These are phyloP conservation scores for Myxozyma sirexii DNA, from an alignment of 805 yeast species.

Conservation along the genomic window DNA sequence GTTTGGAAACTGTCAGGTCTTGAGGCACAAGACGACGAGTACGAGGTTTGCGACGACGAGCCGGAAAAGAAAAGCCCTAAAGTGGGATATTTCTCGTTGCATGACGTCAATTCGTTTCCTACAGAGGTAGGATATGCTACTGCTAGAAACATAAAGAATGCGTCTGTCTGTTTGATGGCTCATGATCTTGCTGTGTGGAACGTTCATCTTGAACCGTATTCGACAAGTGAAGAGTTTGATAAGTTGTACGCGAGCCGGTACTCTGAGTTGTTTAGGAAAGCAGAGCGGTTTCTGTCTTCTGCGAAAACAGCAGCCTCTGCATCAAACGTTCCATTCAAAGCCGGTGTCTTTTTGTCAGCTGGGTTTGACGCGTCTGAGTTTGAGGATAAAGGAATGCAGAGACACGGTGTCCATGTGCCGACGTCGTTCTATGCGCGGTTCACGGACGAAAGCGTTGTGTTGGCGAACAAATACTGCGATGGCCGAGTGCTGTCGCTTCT, in stretches of 20 bases:
- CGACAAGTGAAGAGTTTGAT: conserved; percentile 65
- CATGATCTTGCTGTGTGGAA: conserved; percentile 84
- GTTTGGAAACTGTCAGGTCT: conserved; percentile 79
- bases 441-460: conserved; percentile 68
- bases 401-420: conserved; percentile 81
- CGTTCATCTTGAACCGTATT: conserved; percentile 72
- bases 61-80: conserved; percentile 49
- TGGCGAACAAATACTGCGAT: conserved; percentile 63
- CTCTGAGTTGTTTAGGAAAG: conserved; percentile 62
- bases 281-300: conserved; percentile 59
- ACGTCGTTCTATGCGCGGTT: conserved; percentile 74
- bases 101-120: conserved; percentile 84
- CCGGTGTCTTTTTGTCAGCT: conserved; percentile 73
- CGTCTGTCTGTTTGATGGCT: conserved; percentile 74
- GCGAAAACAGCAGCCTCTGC: conserved; percentile 28
- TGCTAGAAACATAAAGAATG: conserved; percentile 68
- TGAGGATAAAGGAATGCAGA: conserved; percentile 81
- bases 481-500: conserved; percentile 68
- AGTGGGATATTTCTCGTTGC: conserved; percentile 81
- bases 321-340: conserved; percentile 50
- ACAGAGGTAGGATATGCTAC: conserved; percentile 79
- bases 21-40: conserved; percentile 33
- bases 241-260: conserved; percentile 63
- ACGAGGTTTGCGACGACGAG: neutral
- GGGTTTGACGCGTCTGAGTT: conserved; percentile 88